These are phyloP conservation scores for Globisporangium paddicum DNA, from an alignment of 352 stramenopile species.

Conservation along the genomic window DNA sequence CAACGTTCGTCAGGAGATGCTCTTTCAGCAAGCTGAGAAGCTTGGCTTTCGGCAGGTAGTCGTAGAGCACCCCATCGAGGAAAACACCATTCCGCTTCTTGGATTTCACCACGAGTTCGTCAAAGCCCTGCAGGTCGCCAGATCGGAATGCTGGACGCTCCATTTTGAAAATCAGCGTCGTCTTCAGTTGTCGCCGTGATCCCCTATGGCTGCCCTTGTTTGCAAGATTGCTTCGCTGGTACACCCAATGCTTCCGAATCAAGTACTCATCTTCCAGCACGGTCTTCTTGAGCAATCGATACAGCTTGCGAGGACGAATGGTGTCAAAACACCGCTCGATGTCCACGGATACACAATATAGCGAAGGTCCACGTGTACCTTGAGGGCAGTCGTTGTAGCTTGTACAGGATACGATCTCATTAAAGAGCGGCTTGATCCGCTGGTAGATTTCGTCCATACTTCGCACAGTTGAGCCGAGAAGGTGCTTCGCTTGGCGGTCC, in stretches of 20 bases:
- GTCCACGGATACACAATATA: conserved; percentile 68
- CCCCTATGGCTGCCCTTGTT: conserved; percentile 6
- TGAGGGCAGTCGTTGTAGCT: conserved; percentile 19
- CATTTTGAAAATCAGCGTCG: conserved; percentile 48
- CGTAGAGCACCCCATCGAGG: conserved; percentile 75
- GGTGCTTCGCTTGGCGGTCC: conserved; percentile 35
- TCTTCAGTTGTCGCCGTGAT: neutral
- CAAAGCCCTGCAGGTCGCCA: conserved; percentile 48
- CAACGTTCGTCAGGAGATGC: conserved; percentile 52
- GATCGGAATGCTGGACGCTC: conserved; percentile 49
- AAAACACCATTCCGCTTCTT: conserved; percentile 48
- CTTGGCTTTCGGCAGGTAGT: conserved; percentile 51
- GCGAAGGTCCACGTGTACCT: conserved; percentile 1
- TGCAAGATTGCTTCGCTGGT: conserved; percentile 28
- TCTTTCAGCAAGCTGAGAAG: conserved; percentile 55
- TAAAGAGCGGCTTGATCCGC: conserved; percentile 42
- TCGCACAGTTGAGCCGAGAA: conserved; percentile 52
- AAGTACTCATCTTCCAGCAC: conserved; percentile 71
- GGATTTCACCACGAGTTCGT: conserved; percentile 34
- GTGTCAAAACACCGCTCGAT: conserved; percentile 84
- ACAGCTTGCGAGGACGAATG: conserved; percentile 59
- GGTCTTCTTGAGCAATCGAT: conserved; percentile 57
- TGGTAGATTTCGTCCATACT: conserved; percentile 70
- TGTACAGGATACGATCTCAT: conserved; percentile 24
- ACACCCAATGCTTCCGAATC: conserved; percentile 72